These are phyloP conservation scores for Podila verticillata DNA, from an alignment of 192 early-diverging fungal species.

Conservation along the genomic window DNA sequence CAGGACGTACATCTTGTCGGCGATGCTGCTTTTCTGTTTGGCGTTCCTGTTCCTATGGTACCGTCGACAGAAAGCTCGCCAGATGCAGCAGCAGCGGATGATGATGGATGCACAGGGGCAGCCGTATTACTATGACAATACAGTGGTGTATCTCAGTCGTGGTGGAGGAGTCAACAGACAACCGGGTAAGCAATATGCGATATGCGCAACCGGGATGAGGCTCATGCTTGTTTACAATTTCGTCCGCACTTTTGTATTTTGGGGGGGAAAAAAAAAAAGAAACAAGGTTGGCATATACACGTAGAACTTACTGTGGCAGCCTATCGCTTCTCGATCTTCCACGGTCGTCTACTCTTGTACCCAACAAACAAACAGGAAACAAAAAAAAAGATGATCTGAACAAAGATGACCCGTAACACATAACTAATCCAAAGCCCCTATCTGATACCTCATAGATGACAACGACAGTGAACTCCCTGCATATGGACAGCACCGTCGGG, in stretches of 20 bases:
- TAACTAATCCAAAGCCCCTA: no score
- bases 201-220: neutral
- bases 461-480: constrained; percentile 39
- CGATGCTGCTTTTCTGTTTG: constrained; percentile 17
- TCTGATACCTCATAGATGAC: constrained; percentile 8
- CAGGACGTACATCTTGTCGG: constrained; percentile 24
- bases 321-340: no score
- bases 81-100: constrained; percentile 8
- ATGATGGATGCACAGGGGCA: neutral
- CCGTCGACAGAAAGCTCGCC: constrained; percentile 16
- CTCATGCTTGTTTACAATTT: neutral
- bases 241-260: neutral
- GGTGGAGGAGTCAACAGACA: constrained; percentile 29
- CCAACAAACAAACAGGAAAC: neutral
- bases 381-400: constrained; percentile 1
- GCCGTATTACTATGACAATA: neutral
- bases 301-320: no score
- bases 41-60: constrained; percentile 34
- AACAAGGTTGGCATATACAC: no score
- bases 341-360: no score
- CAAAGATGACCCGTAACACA: neutral
- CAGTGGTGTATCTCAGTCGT: neutral
- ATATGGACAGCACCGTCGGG: constrained; percentile 40
- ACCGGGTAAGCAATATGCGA: constrained; percentile 39
- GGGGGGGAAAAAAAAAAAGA: neutral